phyloP scores from a whole-genome alignment of 2,329 filamentous ascomycete genomes.

The Aotearoamyces nothofagi region DNA sequence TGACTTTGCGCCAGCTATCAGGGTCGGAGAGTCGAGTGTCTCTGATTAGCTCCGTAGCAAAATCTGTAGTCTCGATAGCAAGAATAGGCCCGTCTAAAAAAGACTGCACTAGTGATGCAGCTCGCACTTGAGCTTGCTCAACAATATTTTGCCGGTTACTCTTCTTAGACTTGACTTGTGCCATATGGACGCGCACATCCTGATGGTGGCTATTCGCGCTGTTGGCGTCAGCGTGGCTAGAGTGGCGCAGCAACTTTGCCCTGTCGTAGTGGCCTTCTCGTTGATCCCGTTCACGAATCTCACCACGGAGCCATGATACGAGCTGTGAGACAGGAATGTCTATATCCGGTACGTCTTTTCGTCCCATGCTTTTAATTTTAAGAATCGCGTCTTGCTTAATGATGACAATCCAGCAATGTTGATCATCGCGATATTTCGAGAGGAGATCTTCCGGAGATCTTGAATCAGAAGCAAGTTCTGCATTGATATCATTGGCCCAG shows the following conservation, averaged over 20 bases:
- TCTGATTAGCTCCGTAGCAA: constrained; percentile 61
- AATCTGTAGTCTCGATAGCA: constrained; percentile 78
- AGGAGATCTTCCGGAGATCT: constrained; percentile 68
- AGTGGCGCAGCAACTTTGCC: constrained; percentile 20
- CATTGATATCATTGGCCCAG: constrained; percentile 73
- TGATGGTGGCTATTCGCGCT: constrained; percentile 33
- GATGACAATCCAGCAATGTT: constrained; percentile 76
- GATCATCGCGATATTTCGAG: constrained; percentile 59
- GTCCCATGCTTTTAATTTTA: constrained; percentile 65
- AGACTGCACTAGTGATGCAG: constrained; percentile 47
- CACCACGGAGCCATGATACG: constrained; percentile 63
- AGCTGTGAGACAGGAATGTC: constrained; percentile 64
- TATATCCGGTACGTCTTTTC: constrained; percentile 58
- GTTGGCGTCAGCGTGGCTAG: constrained; percentile 11
- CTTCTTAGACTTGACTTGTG: constrained; percentile 78
- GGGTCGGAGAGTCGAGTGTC: constrained; percentile 62
- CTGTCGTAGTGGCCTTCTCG: constrained; percentile 34
- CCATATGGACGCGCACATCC: constrained; percentile 72
- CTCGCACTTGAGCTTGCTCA: constrained; percentile 52
- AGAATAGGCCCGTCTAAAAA: constrained; percentile 68
- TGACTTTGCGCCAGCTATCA: constrained; percentile 70
- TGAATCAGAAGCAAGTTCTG: constrained; percentile 72
- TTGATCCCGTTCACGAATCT: constrained; percentile 66
- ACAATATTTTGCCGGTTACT: constrained; percentile 77
- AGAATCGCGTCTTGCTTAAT: constrained; percentile 65